Conservation (phyloP, 495 filamentous ascomycete genomes). For the Aspergillus conjunctus region DNA sequence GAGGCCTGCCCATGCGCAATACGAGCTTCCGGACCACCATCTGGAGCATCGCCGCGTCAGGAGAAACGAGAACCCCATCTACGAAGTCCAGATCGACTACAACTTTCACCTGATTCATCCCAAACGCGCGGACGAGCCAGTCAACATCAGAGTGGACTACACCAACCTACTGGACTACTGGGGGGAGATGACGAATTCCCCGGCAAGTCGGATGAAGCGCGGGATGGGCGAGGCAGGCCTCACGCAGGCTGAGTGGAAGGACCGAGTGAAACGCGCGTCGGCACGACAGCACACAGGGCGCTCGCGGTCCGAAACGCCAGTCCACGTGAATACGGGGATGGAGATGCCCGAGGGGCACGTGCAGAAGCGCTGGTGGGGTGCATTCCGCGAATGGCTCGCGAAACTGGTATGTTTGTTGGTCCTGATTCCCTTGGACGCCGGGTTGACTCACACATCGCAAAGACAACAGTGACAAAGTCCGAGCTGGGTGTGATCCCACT, state of each 20-base stretch:
- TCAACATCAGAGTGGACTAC: neutral
- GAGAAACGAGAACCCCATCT: conserved; percentile 14
- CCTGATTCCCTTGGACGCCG: neutral
- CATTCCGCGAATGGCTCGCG: conserved; percentile 14
- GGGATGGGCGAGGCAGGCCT: neutral
- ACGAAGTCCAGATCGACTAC: conserved; percentile 26
- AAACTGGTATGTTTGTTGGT: conserved; percentile 7
- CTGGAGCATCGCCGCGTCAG: neutral
- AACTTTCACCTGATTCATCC: conserved; percentile 23
- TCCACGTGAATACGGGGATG: conserved; percentile 1
- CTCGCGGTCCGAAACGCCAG: conserved; percentile 15
- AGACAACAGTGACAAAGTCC: conserved; percentile 17
- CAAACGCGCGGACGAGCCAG: neutral
- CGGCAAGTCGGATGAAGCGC: conserved; percentile 7
- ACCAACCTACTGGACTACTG: neutral
- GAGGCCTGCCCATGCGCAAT: conserved; percentile 14
- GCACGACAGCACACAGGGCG: conserved; percentile 13
- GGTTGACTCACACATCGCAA: neutral
- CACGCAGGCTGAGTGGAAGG: neutral
- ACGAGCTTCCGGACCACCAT: conserved; percentile 7
- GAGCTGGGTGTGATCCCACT: conserved; percentile 7
- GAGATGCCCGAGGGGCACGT: neutral
- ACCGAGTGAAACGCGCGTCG: neutral
- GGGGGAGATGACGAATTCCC: neutral
- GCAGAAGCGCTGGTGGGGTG: conserved; percentile 27